Base-by-base conservation (phyloP, 2,329 filamentous ascomycete genomes). In the Huntiella omanensis region DNA sequence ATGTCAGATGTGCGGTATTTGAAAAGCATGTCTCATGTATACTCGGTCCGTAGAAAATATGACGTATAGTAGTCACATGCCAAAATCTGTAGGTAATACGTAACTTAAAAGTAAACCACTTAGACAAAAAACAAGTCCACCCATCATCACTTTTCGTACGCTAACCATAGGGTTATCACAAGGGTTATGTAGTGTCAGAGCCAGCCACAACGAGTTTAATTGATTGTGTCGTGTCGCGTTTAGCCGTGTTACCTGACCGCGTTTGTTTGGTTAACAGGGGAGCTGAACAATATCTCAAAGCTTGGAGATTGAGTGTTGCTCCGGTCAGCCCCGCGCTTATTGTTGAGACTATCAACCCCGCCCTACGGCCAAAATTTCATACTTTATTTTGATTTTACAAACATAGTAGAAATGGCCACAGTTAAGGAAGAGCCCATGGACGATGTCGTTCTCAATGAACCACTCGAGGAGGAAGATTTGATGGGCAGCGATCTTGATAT, bases 361-460 rank as follows among this genome's bases (percentile, higher is more conserved):
- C 17, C 17, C 36, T 38, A 38, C 36, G 10, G 13, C 36, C n/a
- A n/a, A 38, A 28, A 28, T 28, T 17, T 17, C 36, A 38, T 13
- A 15, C 7, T 17, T 38, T 38, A 38, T 13, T 15, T 28, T n/a
- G 13, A 11, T 37, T 32, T 32, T 28, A 45, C 5, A 42, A 8
- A 42, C 40, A 32, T 4, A 13, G 15, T 13, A 19, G 7, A 33
- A 37, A 46, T 46, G 43, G 32, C 45, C 19, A n/a, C 15, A 33
- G 28, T 51, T 13, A 41, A 43, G 11, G 46, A 42, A 13, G 38
- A 46, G 12, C 49, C 43, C 8, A 19, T 33, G 15, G 58, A 52
- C 45, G 64, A 68, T 45, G 58, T 66, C 46, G 59, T 62, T 35
- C 68, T 68, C 65, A 57, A 43, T 11, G 47, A 49, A 19, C 38